phyloP scores from a whole-genome alignment of 257 asterid species.

The Misopates orontium region DNA sequence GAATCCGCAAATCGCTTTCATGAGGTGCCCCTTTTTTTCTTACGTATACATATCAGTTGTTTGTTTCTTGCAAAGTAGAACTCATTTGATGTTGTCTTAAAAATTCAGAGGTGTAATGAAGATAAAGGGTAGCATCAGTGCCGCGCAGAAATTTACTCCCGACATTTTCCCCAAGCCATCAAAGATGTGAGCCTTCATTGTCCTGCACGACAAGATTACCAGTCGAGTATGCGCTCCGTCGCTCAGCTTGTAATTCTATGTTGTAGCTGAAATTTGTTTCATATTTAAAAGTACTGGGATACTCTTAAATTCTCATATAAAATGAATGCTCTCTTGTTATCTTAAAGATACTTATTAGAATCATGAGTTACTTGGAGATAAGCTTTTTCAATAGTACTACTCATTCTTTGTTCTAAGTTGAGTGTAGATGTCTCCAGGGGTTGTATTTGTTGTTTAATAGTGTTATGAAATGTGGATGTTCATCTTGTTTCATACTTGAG shows the following conservation, averaged over 20 bases:
- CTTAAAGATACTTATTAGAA: background rate
- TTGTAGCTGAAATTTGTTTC: constrained; percentile 26
- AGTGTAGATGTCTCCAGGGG: no score
- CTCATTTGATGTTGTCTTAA: background rate
- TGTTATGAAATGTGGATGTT: no score
- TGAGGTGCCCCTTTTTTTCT: constrained; percentile 43
- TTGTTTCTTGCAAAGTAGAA: background rate
- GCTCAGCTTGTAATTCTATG: constrained; percentile 15
- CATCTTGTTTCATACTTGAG: no score
- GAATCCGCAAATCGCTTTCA: constrained; percentile 69
- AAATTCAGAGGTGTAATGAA: constrained; percentile 77
- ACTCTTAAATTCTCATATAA: constrained; percentile 4
- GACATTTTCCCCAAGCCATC: constrained; percentile 98
- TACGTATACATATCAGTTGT: background rate
- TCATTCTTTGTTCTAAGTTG: background rate
- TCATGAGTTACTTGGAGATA: no score
- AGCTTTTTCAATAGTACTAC: no score
- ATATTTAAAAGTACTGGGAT: background rate
- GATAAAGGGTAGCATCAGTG: constrained; percentile 86
- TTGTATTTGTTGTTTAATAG: no score
- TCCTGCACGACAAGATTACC: constrained; percentile 1
- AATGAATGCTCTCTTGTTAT: constrained; percentile 4
- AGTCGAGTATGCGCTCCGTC: constrained; percentile 1
- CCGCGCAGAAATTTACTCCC: constrained; percentile 92
- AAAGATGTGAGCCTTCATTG: constrained; percentile 60